Evolutionary conservation across 148 eudicot species (phyloP).

Genomic region (Amaranthus cruentus): DNA sequence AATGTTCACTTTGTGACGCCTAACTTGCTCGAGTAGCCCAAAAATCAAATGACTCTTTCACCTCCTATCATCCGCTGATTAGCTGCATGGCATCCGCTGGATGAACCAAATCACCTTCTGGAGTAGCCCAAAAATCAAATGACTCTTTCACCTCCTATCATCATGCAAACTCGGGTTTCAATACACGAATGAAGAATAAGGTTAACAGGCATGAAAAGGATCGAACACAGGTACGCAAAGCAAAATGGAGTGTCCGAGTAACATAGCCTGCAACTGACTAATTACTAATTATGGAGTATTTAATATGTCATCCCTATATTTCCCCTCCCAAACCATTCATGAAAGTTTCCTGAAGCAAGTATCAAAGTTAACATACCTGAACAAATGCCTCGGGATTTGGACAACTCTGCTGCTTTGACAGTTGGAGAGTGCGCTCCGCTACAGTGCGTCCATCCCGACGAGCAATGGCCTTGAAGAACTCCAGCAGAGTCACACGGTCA

Average conservation of each 20-base stretch:
- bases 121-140: constrained; percentile 92
- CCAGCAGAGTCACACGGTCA: constrained; percentile 68
- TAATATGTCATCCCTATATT: too few species aligned
- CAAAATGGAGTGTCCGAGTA: too few species aligned
- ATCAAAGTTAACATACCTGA: constrained; percentile 37
- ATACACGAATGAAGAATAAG: not conserved
- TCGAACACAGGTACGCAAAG: not conserved
- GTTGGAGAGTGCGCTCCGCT: constrained; percentile 73
- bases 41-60: too few species aligned
- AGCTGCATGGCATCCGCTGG: constrained; percentile 97
- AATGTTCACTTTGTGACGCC: constrained; percentile 85
- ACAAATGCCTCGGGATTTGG: constrained; percentile 87
- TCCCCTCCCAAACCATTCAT: not conserved
- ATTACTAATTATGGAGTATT: too few species aligned
- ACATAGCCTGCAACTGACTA: too few species aligned
- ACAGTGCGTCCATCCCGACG: constrained; percentile 84
- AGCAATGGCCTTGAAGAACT: constrained; percentile 92
- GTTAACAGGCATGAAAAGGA: not conserved
- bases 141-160: constrained; percentile 79
- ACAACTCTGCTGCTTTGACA: constrained; percentile 85
- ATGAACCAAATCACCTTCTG: constrained; percentile 87
- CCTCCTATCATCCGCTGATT: too few species aligned
- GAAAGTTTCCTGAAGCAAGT: not conserved
- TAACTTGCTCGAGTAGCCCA: constrained; percentile 75
- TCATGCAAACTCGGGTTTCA: constrained; percentile 6